Base-by-base conservation (phyloP, 2,329 filamentous ascomycete species). In the Diaporthe batatas region DNA sequence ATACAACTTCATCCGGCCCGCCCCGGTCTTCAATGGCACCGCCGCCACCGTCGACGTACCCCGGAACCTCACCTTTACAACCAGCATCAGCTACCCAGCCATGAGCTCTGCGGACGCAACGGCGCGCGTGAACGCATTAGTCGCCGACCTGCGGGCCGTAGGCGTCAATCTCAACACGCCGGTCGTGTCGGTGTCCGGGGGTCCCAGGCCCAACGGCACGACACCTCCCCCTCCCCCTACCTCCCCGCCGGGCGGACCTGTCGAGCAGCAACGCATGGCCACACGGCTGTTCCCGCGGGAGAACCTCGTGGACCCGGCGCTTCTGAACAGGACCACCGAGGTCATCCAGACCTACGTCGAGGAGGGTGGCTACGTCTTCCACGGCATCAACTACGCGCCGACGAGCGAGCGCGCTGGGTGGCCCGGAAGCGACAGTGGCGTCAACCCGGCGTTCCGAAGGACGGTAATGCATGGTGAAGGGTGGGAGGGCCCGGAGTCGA, bases 371-470 rank as follows among this genome's bases (percentile, higher is more conserved):
- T 78, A 79, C 67, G 78, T 79, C 14, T 81, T 85, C 70, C 78
- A 81, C 71, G 79, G 77, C 1, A 79, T 83, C 62, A 79, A 80
- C 58, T 80, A 83, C 71, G 76, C 77, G 32, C 78, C 78, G 1
- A 77, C 78, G 10, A 57, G 74, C 16, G 49, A 71, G 59, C 73
- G 68, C 4, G 78, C 75, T 7, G 78, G 76, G 0, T 77, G 75
- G 68, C 73, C 75, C 0, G 72, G 73, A 32, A 11, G 8, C 18
- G 80, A 82, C 64, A 86, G 83, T 16, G 82, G 84, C 12, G 81
- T 87, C 55, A 86, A 86, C 76, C 85, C 86, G 6, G 86, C 86
- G 1, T 89, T 86, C 86, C 81, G 87, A 49, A 79, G 80, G 8
- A 81, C 84, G 1, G 77, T 81, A 0, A 77, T 83, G 76, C 83